phyloP scores from a whole-genome alignment of 129 eudicot species.

The Ambrosia artemisiifolia region DNA sequence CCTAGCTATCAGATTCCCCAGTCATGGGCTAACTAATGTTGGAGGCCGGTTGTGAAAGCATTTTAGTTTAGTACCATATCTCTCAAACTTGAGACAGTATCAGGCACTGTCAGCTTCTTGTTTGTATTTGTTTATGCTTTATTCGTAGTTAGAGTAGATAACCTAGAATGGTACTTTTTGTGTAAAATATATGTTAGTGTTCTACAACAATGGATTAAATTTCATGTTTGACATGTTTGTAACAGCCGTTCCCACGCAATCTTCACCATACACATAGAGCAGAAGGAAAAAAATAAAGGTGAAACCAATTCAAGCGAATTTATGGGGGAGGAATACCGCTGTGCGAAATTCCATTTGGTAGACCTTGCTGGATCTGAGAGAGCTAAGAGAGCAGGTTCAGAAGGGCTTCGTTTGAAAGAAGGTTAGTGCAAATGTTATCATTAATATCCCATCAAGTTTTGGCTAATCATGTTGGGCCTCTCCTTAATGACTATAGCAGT shows the following conservation, averaged over 20 bases:
- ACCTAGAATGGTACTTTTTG: constrained; percentile 7
- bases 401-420: constrained; percentile 97
- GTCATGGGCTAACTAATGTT: background rate
- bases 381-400: constrained; percentile 96
- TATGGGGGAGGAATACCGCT: constrained; percentile 81
- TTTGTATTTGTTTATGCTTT: constrained; percentile 10
- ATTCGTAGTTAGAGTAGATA: constrained; percentile 6
- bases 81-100: constrained; percentile 11
- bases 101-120: background rate
- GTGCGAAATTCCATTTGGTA: constrained; percentile 95
- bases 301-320: constrained; percentile 44
- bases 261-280: constrained; percentile 93
- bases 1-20: background rate
- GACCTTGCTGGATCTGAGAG: constrained; percentile 99
- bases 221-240: constrained; percentile 18
- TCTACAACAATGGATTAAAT: constrained; percentile 3
- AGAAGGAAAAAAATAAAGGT: constrained; percentile 65
- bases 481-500: constrained; percentile 18
- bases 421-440: constrained; percentile 37
- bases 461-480: background rate
- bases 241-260: constrained; percentile 97
- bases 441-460: background rate
- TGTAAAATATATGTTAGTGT: constrained; percentile 11
- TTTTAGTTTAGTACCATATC: constrained; percentile 5
- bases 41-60: background rate